Conservation (phyloP, 1,284 basidiomycete species). For the Ustilago sp. region DNA sequence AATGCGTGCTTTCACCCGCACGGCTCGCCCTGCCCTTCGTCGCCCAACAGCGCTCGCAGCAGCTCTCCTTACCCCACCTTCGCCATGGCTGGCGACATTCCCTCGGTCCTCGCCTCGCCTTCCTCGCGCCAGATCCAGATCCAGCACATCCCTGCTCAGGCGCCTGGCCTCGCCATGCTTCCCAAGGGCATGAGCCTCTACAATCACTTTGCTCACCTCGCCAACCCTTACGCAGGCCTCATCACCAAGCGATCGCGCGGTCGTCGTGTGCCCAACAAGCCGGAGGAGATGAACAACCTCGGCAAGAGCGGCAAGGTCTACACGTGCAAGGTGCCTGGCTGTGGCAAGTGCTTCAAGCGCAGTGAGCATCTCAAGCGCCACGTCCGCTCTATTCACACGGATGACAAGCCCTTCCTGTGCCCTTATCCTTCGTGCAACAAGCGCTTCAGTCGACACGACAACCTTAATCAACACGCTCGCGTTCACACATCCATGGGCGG, state of each 20-base stretch:
- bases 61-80: conserved; percentile 41
- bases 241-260: conserved; percentile 66
- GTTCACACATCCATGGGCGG: conserved; percentile 55
- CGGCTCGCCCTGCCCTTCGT: conserved; percentile 50
- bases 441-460: conserved; percentile 64
- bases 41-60: conserved; percentile 45
- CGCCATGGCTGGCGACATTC: conserved; percentile 24
- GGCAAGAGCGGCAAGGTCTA: conserved; percentile 67
- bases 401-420: conserved; percentile 66
- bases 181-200: conserved; percentile 51
- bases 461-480: conserved; percentile 66
- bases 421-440: conserved; percentile 61
- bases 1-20: conserved; percentile 32
- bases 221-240: conserved; percentile 58
- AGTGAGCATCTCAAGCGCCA: conserved; percentile 66
- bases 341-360: conserved; percentile 66
- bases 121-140: conserved; percentile 39
- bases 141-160: conserved; percentile 41
- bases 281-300: conserved; percentile 65
- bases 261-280: conserved; percentile 64
- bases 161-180: conserved; percentile 34
- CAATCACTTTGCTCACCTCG: conserved; percentile 44
- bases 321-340: conserved; percentile 66
- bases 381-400: conserved; percentile 66
- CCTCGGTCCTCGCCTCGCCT: conserved; percentile 40